A percentile compares a stretch with the other conserved stretches of the same genome.
These are phyloP conservation scores for Ceratocystis lukuohia DNA, from an alignment of 2,329 filamentous ascomycete genomes.

Conservation along the genomic window DNA sequence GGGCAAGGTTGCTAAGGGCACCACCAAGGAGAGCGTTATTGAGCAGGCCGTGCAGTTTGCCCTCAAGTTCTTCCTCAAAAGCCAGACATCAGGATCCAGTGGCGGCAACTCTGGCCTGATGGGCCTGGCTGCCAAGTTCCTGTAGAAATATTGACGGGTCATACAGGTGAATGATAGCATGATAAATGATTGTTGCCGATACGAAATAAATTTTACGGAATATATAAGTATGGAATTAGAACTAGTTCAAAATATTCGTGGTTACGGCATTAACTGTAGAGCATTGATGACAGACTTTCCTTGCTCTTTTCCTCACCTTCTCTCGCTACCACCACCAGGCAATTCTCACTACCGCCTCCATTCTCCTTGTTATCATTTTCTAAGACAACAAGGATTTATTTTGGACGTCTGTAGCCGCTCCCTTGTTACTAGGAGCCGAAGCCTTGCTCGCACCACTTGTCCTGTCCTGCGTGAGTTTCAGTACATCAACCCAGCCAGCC, in stretches of 20 bases:
- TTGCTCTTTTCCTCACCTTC: neutral
- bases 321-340: neutral
- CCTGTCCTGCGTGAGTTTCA: slow-evolving; percentile 27
- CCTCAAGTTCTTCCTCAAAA: slow-evolving; percentile 83
- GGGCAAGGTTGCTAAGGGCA: slow-evolving; percentile 41
- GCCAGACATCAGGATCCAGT: slow-evolving; percentile 30
- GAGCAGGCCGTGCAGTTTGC: slow-evolving; percentile 74
- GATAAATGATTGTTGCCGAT: neutral
- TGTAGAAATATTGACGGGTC: slow-evolving; percentile 22
- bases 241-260: too few species aligned
- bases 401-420: neutral
- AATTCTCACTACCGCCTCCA: neutral
- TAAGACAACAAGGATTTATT: slow-evolving; percentile 7
- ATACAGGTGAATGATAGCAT: neutral
- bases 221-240: too few species aligned
- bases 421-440: neutral
- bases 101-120: slow-evolving; percentile 36
- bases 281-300: neutral
- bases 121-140: slow-evolving; percentile 36
- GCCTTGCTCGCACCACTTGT: neutral
- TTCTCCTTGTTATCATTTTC: slow-evolving; percentile 9
- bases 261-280: too few species aligned
- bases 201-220: neutral
- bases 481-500: slow-evolving; percentile 45
- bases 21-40: slow-evolving; percentile 69